Evolutionary conservation across 2,329 filamentous ascomycete genomes (phyloP).

Genomic region (Cercospora sp.): DNA sequence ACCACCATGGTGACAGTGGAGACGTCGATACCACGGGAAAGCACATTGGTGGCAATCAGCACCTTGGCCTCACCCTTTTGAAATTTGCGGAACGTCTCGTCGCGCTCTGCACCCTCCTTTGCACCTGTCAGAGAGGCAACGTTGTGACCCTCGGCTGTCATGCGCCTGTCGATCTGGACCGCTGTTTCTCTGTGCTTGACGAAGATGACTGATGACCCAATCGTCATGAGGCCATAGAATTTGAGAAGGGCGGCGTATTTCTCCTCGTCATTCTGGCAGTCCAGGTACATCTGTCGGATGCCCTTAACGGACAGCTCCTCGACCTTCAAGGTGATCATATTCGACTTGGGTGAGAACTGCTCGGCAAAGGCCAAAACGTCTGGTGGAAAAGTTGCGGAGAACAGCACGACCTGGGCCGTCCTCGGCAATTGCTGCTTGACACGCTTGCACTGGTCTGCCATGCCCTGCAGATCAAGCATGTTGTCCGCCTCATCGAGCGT

Average conservation of each 20-base stretch:
- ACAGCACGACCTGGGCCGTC: constrained; percentile 82
- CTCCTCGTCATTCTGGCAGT: constrained; percentile 76
- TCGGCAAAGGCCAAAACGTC: constrained; percentile 81
- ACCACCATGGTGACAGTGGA: constrained; percentile 94
- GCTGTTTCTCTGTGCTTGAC: constrained; percentile 92
- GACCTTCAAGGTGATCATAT: constrained; percentile 82
- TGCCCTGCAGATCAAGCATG: constrained; percentile 93
- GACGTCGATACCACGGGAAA: constrained; percentile 92
- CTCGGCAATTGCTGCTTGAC: constrained; percentile 76
- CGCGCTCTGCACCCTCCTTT: constrained; percentile 79
- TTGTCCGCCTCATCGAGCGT: constrained; percentile 98
- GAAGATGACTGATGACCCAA: constrained; percentile 97
- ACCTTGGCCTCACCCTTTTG: constrained; percentile 86
- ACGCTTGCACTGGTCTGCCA: constrained; percentile 91
- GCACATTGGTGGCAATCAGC: constrained; percentile 94
- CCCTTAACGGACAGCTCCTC: constrained; percentile 94
- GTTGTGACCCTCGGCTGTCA: constrained; percentile 86
- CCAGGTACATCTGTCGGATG: constrained; percentile 97
- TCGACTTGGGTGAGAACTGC: constrained; percentile 80
- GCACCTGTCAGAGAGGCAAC: constrained; percentile 87
- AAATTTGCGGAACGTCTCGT: constrained; percentile 82
- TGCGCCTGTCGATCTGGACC: constrained; percentile 77
- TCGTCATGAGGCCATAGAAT: constrained; percentile 93
- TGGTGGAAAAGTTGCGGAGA: constrained; percentile 90
- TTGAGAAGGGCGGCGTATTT: constrained; percentile 89